These are phyloP conservation scores for Pythium folliculosum DNA, from an alignment of 352 stramenopile species.

Conservation along the genomic window DNA sequence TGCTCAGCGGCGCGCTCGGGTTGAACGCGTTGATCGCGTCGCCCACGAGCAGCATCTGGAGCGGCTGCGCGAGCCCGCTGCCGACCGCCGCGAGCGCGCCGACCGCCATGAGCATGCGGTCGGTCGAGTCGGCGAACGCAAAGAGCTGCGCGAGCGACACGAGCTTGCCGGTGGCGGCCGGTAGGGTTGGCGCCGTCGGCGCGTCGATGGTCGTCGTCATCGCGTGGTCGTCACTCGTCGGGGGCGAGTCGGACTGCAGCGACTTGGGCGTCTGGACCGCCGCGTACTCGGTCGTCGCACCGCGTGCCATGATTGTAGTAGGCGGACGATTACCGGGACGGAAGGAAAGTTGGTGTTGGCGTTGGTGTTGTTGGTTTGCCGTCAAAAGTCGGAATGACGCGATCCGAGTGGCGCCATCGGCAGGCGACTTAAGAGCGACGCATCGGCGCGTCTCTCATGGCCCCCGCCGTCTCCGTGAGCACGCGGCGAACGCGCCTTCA, in stretches of 20 bases:
- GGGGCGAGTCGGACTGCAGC: not conserved
- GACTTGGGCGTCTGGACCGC: conserved; percentile 18
- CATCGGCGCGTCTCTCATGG: not conserved
- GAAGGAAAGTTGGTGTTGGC: too few relatives aligned
- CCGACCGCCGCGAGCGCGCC: conserved; percentile 25
- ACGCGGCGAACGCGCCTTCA: not conserved
- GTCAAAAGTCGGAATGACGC: too few relatives aligned
- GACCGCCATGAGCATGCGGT: conserved; percentile 36
- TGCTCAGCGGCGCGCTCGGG: not conserved
- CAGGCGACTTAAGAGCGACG: not conserved
- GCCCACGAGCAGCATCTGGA: conserved; percentile 41
- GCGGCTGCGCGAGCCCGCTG: conserved; percentile 30
- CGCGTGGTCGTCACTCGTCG: not conserved
- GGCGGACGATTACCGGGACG: too few relatives aligned
- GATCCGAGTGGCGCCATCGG: not conserved
- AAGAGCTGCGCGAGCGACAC: conserved; percentile 34
- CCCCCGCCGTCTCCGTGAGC: not conserved
- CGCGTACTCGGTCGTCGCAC: conserved; percentile 7
- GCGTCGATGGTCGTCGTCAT: too few relatives aligned
- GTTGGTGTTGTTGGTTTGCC: too few relatives aligned
- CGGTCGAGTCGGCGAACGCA: conserved; percentile 32
- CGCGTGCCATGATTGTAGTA: too few relatives aligned
- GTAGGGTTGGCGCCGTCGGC: too few relatives aligned
- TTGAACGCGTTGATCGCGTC: conserved; percentile 44
- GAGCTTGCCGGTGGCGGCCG: conserved; percentile 7